Base-by-base conservation (phyloP, 257 asterid species). In the Anisodus tanguticus region DNA sequence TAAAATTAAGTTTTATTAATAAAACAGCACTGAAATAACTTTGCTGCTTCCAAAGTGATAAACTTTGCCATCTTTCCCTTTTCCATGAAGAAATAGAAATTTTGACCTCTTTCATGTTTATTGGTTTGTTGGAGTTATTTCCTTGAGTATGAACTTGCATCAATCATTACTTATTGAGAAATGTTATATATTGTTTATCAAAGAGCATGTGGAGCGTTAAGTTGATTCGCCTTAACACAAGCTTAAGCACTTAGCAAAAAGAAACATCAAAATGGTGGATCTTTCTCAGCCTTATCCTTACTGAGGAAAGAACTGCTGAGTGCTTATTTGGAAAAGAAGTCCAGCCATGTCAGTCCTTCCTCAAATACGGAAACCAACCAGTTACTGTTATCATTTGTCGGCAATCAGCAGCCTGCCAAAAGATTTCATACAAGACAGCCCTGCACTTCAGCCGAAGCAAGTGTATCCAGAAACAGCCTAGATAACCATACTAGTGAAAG, bases 291-390 rank as follows among this genome's bases (percentile, higher is more conserved):
- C 84, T 82, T 92, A 86, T 85, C 88, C 49, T 82, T 84, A 4
- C 81, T 94, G 87, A 92, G 97, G 91, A 93, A 90, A 88, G 95
- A 93, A 84, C 86, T 91, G 87, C 93, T 88, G 77, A 93, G 91
- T 84, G 91, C 89, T 84, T 92, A 87, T 82, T 83, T 91, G 80
- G 91, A 74, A 22, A 90, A 89, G 91, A 92, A 87, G 84, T 85
- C 94, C 49, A 91, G 92, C 49, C 58, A 68, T 58, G 87, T 86
- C 78, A 94, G 82, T 82, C 83, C 94, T 64, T 87, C 93, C 83
- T 88, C 92, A 68, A 85, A 85, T 86, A 89, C 85, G 58, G 97
- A 89, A 76, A 86, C 88, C 67, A 95, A 93, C 88, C 86, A 93
- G 35, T 89, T 91, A 83, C 89, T 95, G 71, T 85, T 95, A 86